Percentiles rank a stretch among this genome's conserved stretches.
These are phyloP conservation scores for Naganishia randhawae DNA, from an alignment of 768 basidiomycete genomes.

Conservation along the genomic window DNA sequence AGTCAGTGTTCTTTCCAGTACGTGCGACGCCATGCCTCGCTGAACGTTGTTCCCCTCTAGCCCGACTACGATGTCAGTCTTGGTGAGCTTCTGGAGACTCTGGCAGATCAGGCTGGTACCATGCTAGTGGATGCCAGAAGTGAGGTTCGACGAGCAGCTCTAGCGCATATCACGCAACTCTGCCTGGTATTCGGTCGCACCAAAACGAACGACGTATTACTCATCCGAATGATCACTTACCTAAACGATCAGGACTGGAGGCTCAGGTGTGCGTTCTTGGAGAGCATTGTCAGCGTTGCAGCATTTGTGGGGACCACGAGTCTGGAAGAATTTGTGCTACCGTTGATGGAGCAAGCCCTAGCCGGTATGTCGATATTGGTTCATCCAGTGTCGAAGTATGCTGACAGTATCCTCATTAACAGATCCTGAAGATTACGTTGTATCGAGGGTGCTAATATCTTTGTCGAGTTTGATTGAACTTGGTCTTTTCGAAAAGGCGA, in stretches of 20 bases:
- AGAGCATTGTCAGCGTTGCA: conserved; percentile 91
- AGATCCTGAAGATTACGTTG: conserved; percentile 95
- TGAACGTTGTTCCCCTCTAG: conserved; percentile 54
- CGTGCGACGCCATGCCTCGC: neutral
- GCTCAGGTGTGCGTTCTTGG: conserved; percentile 85
- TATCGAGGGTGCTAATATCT: conserved; percentile 80
- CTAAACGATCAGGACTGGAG: conserved; percentile 83
- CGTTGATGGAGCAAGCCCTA: conserved; percentile 89
- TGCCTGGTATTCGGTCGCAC: conserved; percentile 91
- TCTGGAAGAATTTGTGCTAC: conserved; percentile 93
- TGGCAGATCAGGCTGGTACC: conserved; percentile 80
- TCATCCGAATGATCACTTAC: conserved; percentile 82
- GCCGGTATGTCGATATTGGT: conserved; percentile 61
- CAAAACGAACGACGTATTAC: conserved; percentile 86
- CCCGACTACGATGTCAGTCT: conserved; percentile 84
- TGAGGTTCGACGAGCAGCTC: conserved; percentile 82
- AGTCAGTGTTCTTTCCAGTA: neutral
- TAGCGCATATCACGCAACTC: conserved; percentile 78
- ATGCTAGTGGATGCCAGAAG: conserved; percentile 84
- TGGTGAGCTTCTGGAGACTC: conserved; percentile 74
- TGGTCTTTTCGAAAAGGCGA: conserved; percentile 73
- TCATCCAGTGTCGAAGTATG: neutral
- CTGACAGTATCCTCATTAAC: no score
- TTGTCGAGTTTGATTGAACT: conserved; percentile 85
- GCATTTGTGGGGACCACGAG: conserved; percentile 87